phyloP scores from a whole-genome alignment of 192 early-diverging fungal genomes.

The Allomyces javanicus region DNA sequence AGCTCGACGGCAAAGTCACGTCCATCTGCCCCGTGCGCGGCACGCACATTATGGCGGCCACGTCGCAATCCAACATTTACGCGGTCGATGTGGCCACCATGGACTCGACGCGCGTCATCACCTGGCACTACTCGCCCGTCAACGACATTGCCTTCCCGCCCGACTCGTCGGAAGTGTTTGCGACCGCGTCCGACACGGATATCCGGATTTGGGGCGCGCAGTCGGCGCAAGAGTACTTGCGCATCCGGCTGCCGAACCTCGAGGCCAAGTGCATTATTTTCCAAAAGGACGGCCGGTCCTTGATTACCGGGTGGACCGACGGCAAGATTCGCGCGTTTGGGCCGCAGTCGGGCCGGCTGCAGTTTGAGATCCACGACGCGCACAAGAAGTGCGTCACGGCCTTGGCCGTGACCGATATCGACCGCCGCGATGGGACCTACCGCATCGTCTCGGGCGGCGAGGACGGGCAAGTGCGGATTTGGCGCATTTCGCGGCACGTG shows the following conservation, averaged over 20 bases:
- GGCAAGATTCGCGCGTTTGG: slow-evolving; percentile 42
- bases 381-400: slow-evolving; percentile 33
- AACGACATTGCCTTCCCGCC: slow-evolving; percentile 32
- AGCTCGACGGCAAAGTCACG: slow-evolving; percentile 35
- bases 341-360: slow-evolving; percentile 31
- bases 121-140: slow-evolving; percentile 30
- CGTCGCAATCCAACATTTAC: slow-evolving; percentile 33
- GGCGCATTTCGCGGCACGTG: slow-evolving; percentile 21
- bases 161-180: slow-evolving; percentile 30
- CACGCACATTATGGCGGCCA: slow-evolving; percentile 22
- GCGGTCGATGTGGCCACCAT: slow-evolving; percentile 16
- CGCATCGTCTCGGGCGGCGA: slow-evolving; percentile 32
- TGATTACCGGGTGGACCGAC: slow-evolving; percentile 35
- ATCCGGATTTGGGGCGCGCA: slow-evolving; percentile 34
- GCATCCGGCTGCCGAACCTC: slow-evolving; percentile 33
- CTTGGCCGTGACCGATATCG: slow-evolving; percentile 24
- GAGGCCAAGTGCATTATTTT: slow-evolving; percentile 38
- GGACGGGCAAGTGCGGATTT: slow-evolving; percentile 39
- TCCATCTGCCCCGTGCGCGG: slow-evolving; percentile 24
- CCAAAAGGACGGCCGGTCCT: slow-evolving; percentile 29
- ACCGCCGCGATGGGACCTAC: slow-evolving; percentile 21
- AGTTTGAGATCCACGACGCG: slow-evolving; percentile 35
- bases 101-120: slow-evolving; percentile 15
- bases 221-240: slow-evolving; percentile 23
- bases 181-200: slow-evolving; percentile 33